A percentile compares a stretch with the other conserved stretches of the same genome.
These are phyloP conservation scores for Arabidopsis arenosa DNA, from an alignment of 345 rosid species.

Conservation along the genomic window DNA sequence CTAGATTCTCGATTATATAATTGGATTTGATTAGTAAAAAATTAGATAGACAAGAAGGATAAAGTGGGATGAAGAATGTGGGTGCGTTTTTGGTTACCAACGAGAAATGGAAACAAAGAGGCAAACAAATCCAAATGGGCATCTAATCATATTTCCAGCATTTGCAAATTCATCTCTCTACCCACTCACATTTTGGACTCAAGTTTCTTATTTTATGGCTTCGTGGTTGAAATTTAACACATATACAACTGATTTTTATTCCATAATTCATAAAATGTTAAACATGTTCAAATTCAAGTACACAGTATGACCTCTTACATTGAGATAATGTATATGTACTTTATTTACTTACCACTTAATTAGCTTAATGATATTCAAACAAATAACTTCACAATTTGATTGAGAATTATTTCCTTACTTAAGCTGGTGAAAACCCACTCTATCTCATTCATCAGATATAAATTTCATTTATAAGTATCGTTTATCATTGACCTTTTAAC, in stretches of 20 bases:
- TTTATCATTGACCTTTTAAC: background rate
- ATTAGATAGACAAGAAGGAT: slow-evolving; percentile 18
- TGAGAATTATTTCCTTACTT: background rate
- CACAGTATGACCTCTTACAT: too few relatives aligned
- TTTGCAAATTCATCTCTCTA: slow-evolving; percentile 30
- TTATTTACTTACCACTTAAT: background rate
- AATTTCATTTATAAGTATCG: background rate
- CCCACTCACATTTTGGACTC: slow-evolving; percentile 36
- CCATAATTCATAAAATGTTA: too few relatives aligned
- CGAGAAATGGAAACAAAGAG: slow-evolving; percentile 33
- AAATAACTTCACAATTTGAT: background rate
- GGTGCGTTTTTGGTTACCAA: slow-evolving; percentile 32
- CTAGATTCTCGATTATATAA: slow-evolving; percentile 14
- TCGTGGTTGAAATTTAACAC: slow-evolving; percentile 12
- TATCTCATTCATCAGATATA: background rate
- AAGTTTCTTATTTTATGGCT: slow-evolving; percentile 12
- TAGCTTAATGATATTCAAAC: background rate
- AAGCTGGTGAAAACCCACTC: background rate
- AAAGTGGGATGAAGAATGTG: slow-evolving; percentile 38
- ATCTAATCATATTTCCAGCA: slow-evolving; percentile 44
- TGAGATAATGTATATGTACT: too few relatives aligned
- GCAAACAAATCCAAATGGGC: slow-evolving; percentile 41
- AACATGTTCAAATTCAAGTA: too few relatives aligned
- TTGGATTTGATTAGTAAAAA: slow-evolving; percentile 3
- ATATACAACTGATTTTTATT: background rate